Evolutionary conservation across 164 flowering plant species (phyloP).

Genomic region (Magnolia changhungtana): DNA sequence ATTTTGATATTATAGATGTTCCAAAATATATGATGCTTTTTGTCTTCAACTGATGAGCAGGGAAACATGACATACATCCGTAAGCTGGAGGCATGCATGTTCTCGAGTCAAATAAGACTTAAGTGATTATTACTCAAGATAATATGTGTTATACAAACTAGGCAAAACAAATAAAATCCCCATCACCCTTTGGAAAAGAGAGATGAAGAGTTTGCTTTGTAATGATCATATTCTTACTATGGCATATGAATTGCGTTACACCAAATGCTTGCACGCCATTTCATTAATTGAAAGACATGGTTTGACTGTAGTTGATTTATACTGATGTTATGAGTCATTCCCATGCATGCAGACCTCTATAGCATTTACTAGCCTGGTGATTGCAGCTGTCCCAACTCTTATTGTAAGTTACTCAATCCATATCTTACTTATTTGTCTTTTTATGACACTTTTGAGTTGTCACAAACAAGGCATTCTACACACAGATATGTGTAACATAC

Average conservation of each 20-base stretch:
- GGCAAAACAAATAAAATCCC: background rate
- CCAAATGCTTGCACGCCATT: background rate
- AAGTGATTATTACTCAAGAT: background rate
- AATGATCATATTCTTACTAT: background rate
- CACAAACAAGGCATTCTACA: background rate
- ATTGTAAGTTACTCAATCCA: conserved; percentile 40
- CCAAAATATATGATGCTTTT: background rate
- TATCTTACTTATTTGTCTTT: background rate
- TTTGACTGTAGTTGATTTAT: background rate
- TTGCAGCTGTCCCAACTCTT: conserved; percentile 73
- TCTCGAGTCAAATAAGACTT: background rate
- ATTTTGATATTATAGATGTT: too few species aligned
- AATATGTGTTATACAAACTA: background rate
- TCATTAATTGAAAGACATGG: background rate
- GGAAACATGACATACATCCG: background rate
- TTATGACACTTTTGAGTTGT: background rate
- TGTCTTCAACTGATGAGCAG: background rate
- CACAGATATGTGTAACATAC: too few species aligned
- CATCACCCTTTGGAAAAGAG: background rate
- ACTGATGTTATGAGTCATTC: conserved; percentile 8
- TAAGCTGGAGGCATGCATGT: background rate
- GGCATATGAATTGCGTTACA: background rate
- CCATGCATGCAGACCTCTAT: conserved; percentile 60
- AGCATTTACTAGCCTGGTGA: conserved; percentile 66
- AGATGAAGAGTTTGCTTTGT: background rate